Evolutionary conservation across 495 filamentous ascomycete genomes (phyloP).

Genomic region (Paragyromitra xinjiangensis): DNA sequence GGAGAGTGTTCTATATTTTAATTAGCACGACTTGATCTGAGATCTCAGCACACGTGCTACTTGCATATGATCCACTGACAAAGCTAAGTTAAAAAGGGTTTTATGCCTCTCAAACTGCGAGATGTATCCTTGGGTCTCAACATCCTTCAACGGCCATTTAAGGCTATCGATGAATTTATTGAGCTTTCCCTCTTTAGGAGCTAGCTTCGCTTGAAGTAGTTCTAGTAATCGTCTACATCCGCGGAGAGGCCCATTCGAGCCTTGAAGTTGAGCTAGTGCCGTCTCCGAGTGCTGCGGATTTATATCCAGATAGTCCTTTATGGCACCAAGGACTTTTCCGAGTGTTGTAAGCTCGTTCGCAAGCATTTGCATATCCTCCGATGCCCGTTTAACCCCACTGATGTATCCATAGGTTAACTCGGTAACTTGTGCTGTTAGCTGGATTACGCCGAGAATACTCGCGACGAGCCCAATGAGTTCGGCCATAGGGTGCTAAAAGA

Average conservation of each 20-base stretch:
- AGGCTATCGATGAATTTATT: slow-evolving; percentile 4
- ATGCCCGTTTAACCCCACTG: slow-evolving; percentile 1
- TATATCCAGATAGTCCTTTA: slow-evolving; percentile 7
- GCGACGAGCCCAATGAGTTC: slow-evolving; percentile 10
- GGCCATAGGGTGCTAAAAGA: background rate
- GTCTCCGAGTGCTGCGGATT: background rate
- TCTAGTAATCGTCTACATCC: background rate
- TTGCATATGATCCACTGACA: slow-evolving; percentile 12
- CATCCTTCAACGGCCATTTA: slow-evolving; percentile 10
- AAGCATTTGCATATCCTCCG: background rate
- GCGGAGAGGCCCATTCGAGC: background rate
- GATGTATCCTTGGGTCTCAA: slow-evolving; percentile 1
- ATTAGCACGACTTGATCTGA: background rate
- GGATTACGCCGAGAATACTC: slow-evolving; percentile 6
- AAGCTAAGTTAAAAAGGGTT: slow-evolving; percentile 16
- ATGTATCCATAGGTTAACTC: slow-evolving; percentile 8
- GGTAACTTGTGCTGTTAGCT: background rate
- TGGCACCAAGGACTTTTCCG: background rate
- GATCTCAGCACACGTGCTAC: background rate
- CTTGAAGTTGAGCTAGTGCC: background rate
- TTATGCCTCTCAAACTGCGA: slow-evolving; percentile 19
- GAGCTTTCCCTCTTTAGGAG: slow-evolving; percentile 6
- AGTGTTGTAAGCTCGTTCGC: slow-evolving; percentile 8
- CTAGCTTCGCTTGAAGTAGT: slow-evolving; percentile 4
- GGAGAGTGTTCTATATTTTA: background rate